Conservation (phyloP, 805 yeast genomes). For the Spencermartinsiella europaea region DNA sequence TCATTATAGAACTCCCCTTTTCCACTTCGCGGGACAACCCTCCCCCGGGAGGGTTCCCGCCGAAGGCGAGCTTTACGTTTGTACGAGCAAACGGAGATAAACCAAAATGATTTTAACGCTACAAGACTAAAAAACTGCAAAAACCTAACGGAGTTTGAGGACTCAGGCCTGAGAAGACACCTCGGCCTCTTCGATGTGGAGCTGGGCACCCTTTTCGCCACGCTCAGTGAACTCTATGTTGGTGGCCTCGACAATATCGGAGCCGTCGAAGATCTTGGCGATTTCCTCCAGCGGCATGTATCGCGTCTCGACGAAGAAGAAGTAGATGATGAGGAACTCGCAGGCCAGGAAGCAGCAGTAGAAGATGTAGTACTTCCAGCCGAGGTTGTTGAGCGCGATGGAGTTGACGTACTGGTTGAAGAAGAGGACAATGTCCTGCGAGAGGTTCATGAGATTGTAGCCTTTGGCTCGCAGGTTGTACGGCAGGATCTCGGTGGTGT, state of each 20-base stretch:
- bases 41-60: too few species aligned
- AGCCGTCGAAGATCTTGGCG: constrained; percentile 38
- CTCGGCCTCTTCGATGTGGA: constrained; percentile 3
- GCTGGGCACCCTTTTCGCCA: not conserved
- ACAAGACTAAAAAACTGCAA: too few species aligned
- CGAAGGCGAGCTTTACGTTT: too few species aligned
- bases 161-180: too few species aligned
- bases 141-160: too few species aligned
- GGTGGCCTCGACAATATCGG: constrained; percentile 23
- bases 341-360: constrained; percentile 35
- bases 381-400: constrained; percentile 39
- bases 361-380: constrained; percentile 43
- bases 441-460: constrained; percentile 26
- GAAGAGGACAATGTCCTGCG: constrained; percentile 3
- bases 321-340: constrained; percentile 30
- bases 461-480: constrained; percentile 39
- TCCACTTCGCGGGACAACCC: too few species aligned
- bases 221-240: not conserved
- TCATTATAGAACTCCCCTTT: too few species aligned
- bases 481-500: constrained; percentile 22
- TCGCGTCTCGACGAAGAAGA: constrained; percentile 40
- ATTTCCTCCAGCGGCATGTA: constrained; percentile 42
- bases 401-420: constrained; percentile 34
- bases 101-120: too few species aligned
- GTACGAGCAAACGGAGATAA: too few species aligned